Evolutionary conservation across 805 yeast genomes (phyloP).

Genomic region (Monosporozyma aquatica): DNA sequence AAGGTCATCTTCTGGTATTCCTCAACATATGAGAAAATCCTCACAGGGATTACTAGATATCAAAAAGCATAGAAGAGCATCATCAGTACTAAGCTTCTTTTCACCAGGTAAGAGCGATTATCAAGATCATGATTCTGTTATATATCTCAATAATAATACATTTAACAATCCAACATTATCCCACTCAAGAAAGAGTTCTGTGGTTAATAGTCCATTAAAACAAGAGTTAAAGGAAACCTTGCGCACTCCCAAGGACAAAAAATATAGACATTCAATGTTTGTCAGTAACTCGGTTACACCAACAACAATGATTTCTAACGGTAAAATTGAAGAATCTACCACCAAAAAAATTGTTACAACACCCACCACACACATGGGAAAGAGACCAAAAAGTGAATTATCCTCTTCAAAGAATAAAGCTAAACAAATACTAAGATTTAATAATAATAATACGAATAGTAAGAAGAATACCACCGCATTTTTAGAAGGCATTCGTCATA

Average conservation of each 20-base stretch:
- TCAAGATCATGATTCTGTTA: background rate
- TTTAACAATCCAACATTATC: too few relatives aligned
- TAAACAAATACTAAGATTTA: constrained; percentile 27
- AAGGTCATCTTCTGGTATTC: constrained; percentile 14
- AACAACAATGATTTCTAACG: background rate
- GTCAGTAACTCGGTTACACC: constrained; percentile 3
- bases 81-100: constrained; percentile 49
- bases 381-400: constrained; percentile 4
- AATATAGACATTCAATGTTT: constrained; percentile 4
- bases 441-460: constrained; percentile 13
- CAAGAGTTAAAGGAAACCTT: constrained; percentile 2
- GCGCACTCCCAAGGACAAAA: constrained; percentile 3
- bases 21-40: constrained; percentile 4
- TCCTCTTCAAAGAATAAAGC: background rate
- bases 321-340: too few relatives aligned
- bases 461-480: constrained; percentile 71
- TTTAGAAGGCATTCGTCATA: constrained; percentile 75
- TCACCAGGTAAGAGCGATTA: constrained; percentile 14
- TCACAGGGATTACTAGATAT: constrained; percentile 12
- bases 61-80: constrained; percentile 46
- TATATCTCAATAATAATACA: background rate
- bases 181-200: constrained; percentile 9
- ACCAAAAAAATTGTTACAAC: background rate
- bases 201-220: constrained; percentile 2
- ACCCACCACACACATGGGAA: too few relatives aligned